A percentile compares a stretch with the other conserved stretches of the same genome.
Conservation (phyloP, 768 basidiomycete species). For the Russula olivacea region DNA sequence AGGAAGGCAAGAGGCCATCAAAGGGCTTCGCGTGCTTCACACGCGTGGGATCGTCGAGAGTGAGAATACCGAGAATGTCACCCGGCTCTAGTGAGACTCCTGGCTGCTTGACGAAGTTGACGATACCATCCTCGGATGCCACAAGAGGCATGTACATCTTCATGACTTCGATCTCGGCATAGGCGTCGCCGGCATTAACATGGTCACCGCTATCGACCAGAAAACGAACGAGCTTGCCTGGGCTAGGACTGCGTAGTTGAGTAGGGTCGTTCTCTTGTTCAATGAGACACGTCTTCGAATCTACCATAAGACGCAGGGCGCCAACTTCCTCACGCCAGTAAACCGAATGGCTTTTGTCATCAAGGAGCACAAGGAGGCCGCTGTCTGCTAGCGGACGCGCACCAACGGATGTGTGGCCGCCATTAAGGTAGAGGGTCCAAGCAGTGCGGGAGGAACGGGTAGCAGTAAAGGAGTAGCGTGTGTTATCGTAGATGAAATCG, state of each 20-base stretch:
- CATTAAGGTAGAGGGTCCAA: conserved; percentile 96
- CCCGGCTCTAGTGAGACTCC: conserved; percentile 95
- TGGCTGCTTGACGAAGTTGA: conserved; percentile 96
- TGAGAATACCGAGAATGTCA: conserved; percentile 94
- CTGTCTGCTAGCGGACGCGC: conserved; percentile 92
- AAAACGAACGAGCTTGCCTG: conserved; percentile 92
- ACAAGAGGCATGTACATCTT: conserved; percentile 99
- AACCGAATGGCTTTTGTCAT: conserved; percentile 92
- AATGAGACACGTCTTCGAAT: conserved; percentile 96
- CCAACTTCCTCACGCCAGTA: conserved; percentile 99
- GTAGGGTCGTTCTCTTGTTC: conserved; percentile 99
- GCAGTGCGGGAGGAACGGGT: conserved; percentile 81
- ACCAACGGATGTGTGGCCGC: conserved; percentile 87
- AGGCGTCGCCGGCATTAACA: conserved; percentile 92
- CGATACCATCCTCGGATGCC: conserved; percentile 87
- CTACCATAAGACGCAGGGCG: conserved; percentile 85
- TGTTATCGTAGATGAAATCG: conserved; percentile 96
- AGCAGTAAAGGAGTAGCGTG: conserved; percentile 92
- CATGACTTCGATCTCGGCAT: conserved; percentile 99
- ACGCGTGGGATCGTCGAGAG: conserved; percentile 90
- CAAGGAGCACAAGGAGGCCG: conserved; percentile 84
- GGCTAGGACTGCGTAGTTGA: conserved; percentile 90
- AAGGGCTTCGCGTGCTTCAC: conserved; percentile 99
- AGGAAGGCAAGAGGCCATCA: conserved; percentile 83
- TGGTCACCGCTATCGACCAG: conserved; percentile 97